Conservation (phyloP, 225 moss, liverwort and hornwort species). For the Polytrichum formosum region DNA sequence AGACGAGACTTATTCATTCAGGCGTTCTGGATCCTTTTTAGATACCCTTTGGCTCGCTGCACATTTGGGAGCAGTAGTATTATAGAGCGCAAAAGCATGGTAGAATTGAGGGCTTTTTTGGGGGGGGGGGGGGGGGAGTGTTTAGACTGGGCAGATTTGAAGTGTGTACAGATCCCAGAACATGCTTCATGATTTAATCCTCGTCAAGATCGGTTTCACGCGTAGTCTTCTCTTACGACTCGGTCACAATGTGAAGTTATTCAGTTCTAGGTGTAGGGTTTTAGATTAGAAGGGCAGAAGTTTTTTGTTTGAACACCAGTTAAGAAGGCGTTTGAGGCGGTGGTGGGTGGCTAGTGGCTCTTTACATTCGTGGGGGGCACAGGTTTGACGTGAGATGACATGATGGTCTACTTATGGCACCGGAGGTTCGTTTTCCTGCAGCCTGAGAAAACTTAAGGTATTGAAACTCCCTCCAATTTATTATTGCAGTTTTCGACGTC, state of each 20-base stretch:
- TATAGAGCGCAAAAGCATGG: not conserved
- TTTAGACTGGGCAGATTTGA: not conserved
- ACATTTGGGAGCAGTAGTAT: not conserved
- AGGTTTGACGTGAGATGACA: no score
- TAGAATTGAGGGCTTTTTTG: no score
- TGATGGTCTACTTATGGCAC: no score
- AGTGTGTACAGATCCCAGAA: not conserved
- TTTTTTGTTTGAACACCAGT: not conserved
- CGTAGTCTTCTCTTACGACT: not conserved
- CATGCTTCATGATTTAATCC: not conserved
- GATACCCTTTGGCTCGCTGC: not conserved
- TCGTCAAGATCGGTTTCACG: not conserved
- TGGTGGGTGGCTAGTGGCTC: not conserved
- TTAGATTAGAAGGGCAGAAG: not conserved
- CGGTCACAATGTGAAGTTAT: not conserved
- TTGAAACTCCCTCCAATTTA: no score
- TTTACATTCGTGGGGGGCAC: no score
- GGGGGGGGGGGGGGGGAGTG: no score
- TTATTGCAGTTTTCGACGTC: no score
- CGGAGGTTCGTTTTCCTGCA: no score
- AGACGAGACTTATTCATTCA: no score
- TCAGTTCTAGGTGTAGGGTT: not conserved
- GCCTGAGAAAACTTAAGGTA: no score
- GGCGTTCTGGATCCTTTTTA: not conserved
- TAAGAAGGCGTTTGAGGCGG: not conserved